Evolutionary conservation across 345 rosid genomes (phyloP).

Genomic region (Pelargonium nanum): DNA sequence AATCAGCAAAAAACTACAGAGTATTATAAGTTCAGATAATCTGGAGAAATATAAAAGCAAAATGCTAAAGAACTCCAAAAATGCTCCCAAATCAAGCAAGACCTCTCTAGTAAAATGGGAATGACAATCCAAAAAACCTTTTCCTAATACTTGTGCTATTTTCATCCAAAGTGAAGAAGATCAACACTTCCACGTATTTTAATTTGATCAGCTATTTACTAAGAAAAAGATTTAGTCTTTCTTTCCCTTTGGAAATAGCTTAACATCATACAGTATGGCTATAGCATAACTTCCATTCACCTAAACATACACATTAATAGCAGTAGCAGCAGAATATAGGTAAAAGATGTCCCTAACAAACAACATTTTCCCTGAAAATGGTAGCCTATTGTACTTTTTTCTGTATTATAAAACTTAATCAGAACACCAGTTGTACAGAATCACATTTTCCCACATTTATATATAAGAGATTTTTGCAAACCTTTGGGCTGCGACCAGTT

Average conservation of each 20-base stretch:
- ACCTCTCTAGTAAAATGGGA: not conserved
- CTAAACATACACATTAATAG: too few species aligned
- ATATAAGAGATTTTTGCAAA: conserved; percentile 11
- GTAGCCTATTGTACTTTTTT: not conserved
- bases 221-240: too few species aligned
- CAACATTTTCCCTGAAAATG: not conserved
- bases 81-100: not conserved
- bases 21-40: not conserved
- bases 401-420: not conserved
- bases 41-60: not conserved
- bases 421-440: not conserved
- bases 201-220: too few species aligned
- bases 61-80: not conserved
- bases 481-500: conserved; percentile 91
- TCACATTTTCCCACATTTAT: not conserved
- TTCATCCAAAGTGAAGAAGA: too few species aligned
- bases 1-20: not conserved
- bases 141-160: not conserved
- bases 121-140: not conserved
- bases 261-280: too few species aligned
- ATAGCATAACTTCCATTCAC: too few species aligned
- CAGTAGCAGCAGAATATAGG: too few species aligned
- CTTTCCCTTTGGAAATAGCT: too few species aligned
- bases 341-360: too few species aligned
- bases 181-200: too few species aligned